Evolutionary conservation across 2,329 filamentous ascomycete genomes (phyloP), one percentile per base, ranked within the genome.

Genomic region (Fusarium coicis): DNA sequence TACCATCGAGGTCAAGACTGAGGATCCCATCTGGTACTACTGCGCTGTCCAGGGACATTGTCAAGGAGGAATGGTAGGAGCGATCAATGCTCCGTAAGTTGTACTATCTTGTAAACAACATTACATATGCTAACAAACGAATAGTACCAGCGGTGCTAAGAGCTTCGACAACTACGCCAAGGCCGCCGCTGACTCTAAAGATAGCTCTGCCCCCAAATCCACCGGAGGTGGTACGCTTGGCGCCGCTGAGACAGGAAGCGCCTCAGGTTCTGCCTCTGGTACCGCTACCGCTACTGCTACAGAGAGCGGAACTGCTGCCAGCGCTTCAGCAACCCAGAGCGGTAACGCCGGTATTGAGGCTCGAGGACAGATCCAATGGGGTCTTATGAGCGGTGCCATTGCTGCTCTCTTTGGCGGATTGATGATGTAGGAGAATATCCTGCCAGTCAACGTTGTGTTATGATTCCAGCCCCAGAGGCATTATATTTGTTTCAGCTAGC

Each of bases 1-100:
- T 32, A 72, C 56, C 47, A 36, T 77, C 28, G 72, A 68, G 12
- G 49, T 77, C 36, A 61, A 72, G 28, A 82, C 87, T 73, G 84
- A 83, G 5, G 87, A 85, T 50, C 89, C 90, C 4, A 86, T 91
- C 66, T 92, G 90, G 89, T 87, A 88, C 77, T 92, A 91, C 84
- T 92, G 89, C 78, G 87, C 87, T 21, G 87, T 90, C 66, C 84
- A 76, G 40, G 85, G 83, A 64, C 90, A 92, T 81, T 92, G 90
- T 77, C 87, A 91, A 74, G 80, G 76, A n/a, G 88, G 88, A 50
- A 90, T 91, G 87, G 87, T 89, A 53, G 87, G 87, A 57, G 87
- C 87, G 15, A 70, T 77, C n/a, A 77, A 77, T 26, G 74, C 75
- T 9, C 72, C 75, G 75, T 77, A 74, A 76, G 75, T 71, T 39